Base-by-base conservation (phyloP, 176 grass and related monocot species). In the Cenchrus fungigraminus region DNA sequence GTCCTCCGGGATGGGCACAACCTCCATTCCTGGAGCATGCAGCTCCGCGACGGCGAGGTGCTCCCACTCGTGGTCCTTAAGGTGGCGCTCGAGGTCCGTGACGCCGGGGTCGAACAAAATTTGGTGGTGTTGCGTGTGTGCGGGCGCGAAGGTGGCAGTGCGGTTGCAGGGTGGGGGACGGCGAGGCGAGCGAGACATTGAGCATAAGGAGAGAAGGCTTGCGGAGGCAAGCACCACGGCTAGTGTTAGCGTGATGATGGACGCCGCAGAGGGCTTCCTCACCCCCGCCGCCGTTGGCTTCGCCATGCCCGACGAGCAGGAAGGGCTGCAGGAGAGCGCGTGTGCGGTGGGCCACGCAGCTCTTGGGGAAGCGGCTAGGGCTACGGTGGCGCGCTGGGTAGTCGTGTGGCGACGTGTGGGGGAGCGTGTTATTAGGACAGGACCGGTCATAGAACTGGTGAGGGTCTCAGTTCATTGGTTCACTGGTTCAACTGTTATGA, bases 41-140 rank as follows among this genome's bases (percentile, higher is more conserved):
- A 79, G 86, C 50, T 79, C 89, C 66, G 70, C 83, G 37, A 87
- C 59, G 37, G 74, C 89, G 31, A 92, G 90, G 51, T 79, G 86
- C 88, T 99, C 93, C 97, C 93, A 99, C 25, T 96, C 86, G 69
- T 88, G 97, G 87, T 99, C 93, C 43, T 99, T 88, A 9, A 79
- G 80, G 81, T 86, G 87, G 84, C 86, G 94, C 88, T 99, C 89
- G 60, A 99, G 88, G 84, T 80, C 86, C 16, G 90, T 78, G 50
- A 96, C 89, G 71, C 96, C 43, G 44, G 97, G 93, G 61, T 99
- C 97, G 91, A 99, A 99, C 7, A 86, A 83, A 88, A 95, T 87
- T 68, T 88, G 83, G 63, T 74, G 71, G 47, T 74, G 49, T 6
- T 54, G 78, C 44, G 52, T 25, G 66, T 66, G 57, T 77, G 57